A percentile compares a stretch with the other conserved stretches of the same genome.
Conservation (phyloP, 2,329 filamentous ascomycete species). For the Fusarium lateritium region DNA sequence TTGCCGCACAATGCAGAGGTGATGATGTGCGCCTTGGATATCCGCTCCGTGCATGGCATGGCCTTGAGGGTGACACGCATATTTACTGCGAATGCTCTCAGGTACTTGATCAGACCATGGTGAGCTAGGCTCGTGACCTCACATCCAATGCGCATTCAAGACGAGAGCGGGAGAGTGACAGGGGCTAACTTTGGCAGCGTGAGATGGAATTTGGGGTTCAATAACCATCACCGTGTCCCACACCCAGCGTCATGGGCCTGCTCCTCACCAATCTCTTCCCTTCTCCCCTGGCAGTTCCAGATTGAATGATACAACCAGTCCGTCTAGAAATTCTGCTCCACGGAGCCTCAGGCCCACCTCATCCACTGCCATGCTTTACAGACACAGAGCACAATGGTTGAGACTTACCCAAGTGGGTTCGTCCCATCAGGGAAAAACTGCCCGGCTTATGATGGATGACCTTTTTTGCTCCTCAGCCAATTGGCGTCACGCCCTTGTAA, state of each 20-base stretch:
- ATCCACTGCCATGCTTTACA: constrained; percentile 28
- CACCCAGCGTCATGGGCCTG: constrained; percentile 30
- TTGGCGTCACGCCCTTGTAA: constrained; percentile 17
- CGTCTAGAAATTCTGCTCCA: constrained; percentile 28
- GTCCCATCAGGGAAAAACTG: constrained; percentile 17
- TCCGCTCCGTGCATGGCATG: constrained; percentile 5
- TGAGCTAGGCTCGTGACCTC: constrained; percentile 42
- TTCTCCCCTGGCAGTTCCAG: constrained; percentile 20
- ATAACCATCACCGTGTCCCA: constrained; percentile 26
- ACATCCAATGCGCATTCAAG: not conserved
- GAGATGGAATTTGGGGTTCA: constrained; percentile 30
- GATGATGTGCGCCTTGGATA: constrained; percentile 24
- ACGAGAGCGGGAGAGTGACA: constrained; percentile 34
- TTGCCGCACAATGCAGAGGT: constrained; percentile 8
- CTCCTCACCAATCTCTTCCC: constrained; percentile 33
- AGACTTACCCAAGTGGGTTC: not conserved
- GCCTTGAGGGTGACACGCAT: not conserved
- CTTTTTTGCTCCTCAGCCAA: constrained; percentile 4
- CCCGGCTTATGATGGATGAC: constrained; percentile 18
- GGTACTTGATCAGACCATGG: constrained; percentile 13
- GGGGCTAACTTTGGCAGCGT: constrained; percentile 21
- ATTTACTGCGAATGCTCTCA: constrained; percentile 7
- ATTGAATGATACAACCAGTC: constrained; percentile 11
- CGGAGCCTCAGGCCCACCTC: constrained; percentile 19
- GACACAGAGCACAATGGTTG: not conserved